A percentile compares a stretch with the other conserved stretches of the same genome.
Conservation (phyloP, 768 basidiomycete genomes). For the Boletus edulis region DNA sequence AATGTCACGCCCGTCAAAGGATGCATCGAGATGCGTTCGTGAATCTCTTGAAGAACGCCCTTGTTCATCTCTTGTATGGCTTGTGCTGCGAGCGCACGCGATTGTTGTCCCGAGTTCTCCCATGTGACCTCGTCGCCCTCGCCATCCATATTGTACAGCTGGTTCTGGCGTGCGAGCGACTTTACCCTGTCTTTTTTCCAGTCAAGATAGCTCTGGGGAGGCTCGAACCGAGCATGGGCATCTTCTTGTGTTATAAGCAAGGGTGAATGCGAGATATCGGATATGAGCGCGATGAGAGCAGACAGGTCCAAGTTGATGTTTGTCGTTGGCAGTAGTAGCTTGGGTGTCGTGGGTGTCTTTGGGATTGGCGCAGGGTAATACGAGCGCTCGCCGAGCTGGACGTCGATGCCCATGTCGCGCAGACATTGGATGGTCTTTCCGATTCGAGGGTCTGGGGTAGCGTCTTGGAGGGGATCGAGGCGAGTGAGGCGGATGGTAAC, state of each 20-base stretch:
- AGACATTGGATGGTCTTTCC: slow-evolving; percentile 55
- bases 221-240: slow-evolving; percentile 62
- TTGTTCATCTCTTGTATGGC: slow-evolving; percentile 71
- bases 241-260: slow-evolving; percentile 58
- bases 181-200: slow-evolving; percentile 47
- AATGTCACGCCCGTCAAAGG: slow-evolving; percentile 45
- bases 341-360: slow-evolving; percentile 1
- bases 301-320: slow-evolving; percentile 82
- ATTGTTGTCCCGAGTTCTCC: slow-evolving; percentile 51
- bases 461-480: slow-evolving; percentile 44
- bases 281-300: slow-evolving; percentile 78
- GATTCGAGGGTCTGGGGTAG: slow-evolving; percentile 53
- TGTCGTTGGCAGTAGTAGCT: slow-evolving; percentile 45
- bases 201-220: slow-evolving; percentile 52
- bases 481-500: slow-evolving; percentile 71
- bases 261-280: slow-evolving; percentile 74
- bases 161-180: slow-evolving; percentile 7
- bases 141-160: slow-evolving; percentile 6
- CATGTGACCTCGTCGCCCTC: slow-evolving; percentile 2
- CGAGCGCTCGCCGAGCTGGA: slow-evolving; percentile 61
- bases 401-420: slow-evolving; percentile 58
- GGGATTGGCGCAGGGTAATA: slow-evolving; percentile 8
- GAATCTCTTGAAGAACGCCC: slow-evolving; percentile 61
- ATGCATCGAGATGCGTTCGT: slow-evolving; percentile 39
- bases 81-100: slow-evolving; percentile 69